phyloP scores from a whole-genome alignment of 2,329 filamentous ascomycete species.

The Penicillium sp. region DNA sequence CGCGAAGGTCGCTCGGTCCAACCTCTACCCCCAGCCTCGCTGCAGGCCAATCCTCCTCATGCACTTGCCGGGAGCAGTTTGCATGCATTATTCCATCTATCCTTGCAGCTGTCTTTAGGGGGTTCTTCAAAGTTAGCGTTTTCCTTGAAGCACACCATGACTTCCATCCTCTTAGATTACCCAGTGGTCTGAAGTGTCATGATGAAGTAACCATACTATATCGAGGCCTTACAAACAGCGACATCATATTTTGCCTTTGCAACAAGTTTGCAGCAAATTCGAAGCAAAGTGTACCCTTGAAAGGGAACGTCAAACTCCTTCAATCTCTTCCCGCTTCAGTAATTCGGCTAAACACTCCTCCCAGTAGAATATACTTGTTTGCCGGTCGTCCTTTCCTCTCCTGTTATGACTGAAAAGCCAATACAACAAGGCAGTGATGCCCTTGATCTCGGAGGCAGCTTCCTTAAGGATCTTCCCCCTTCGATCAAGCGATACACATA shows the following conservation, averaged over 20 bases:
- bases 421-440: neutral
- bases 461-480: slow-evolving; percentile 5
- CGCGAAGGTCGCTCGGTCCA: slow-evolving; percentile 19
- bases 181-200: neutral
- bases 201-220: neutral
- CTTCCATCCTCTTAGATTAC: no score
- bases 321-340: neutral
- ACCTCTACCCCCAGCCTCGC: slow-evolving; percentile 17
- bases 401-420: neutral
- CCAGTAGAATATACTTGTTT: neutral
- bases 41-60: slow-evolving; percentile 10
- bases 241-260: no score
- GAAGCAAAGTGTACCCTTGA: neutral
- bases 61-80: slow-evolving; percentile 27
- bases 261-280: neutral
- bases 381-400: neutral
- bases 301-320: neutral
- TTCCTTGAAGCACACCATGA: no score
- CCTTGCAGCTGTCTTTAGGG: slow-evolving; percentile 16
- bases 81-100: slow-evolving; percentile 19
- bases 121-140: no score
- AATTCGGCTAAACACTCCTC: neutral
- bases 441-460: neutral
- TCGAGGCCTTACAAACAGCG: neutral
- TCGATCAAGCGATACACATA: slow-evolving; percentile 7